Evolutionary conservation across 164 flowering plant species (phyloP).

Genomic region (Piper longum): DNA sequence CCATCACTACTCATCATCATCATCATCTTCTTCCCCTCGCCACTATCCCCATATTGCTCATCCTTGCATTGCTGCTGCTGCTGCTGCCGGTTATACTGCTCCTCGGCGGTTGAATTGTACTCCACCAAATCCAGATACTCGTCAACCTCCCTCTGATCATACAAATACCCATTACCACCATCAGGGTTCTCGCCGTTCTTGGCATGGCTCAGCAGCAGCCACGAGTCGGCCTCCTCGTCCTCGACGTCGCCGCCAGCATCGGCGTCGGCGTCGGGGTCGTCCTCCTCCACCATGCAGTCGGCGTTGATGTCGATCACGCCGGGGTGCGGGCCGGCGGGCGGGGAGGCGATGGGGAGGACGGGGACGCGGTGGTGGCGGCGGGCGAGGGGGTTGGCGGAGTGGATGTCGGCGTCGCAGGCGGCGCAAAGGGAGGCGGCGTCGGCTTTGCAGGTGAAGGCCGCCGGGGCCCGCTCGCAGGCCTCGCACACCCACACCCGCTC

Average conservation of each 20-base stretch:
- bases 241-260: constrained; percentile 20
- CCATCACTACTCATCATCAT: constrained; percentile 29
- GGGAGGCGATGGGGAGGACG: constrained; percentile 22
- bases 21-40: no score
- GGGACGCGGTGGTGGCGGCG: constrained; percentile 57
- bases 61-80: constrained; percentile 5
- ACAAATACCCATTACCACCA: constrained; percentile 24
- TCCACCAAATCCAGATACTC: constrained; percentile 64
- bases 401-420: constrained; percentile 62
- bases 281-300: constrained; percentile 4
- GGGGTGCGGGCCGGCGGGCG: constrained; percentile 15
- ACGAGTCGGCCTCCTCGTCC: constrained; percentile 67
- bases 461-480: constrained; percentile 67
- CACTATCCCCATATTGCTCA: constrained; percentile 4
- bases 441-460: constrained; percentile 75
- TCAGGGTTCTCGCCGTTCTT: constrained; percentile 16
- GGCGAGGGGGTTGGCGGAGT: constrained; percentile 79
- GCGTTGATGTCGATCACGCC: neutral
- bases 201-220: constrained; percentile 52
- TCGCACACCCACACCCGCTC: constrained; percentile 59
- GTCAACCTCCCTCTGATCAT: constrained; percentile 41
- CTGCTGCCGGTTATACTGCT: constrained; percentile 9
- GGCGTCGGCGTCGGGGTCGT: no score
- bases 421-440: constrained; percentile 75
- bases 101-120: constrained; percentile 33